These are phyloP conservation scores for Silene conica DNA, from an alignment of 148 eudicot genomes.

Conservation along the genomic window DNA sequence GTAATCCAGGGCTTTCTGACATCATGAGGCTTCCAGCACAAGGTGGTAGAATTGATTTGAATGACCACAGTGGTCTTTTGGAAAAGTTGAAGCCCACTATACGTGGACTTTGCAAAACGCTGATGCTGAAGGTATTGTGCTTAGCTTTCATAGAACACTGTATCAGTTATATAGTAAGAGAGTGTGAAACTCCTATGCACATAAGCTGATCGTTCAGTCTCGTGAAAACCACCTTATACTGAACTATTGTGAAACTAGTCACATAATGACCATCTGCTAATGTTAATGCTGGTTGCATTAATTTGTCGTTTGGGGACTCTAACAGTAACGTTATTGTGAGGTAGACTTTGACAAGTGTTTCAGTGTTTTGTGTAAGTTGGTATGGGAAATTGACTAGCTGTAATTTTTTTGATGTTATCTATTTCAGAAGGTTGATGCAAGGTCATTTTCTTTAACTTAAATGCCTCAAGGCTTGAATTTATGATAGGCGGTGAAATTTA, in stretches of 20 bases:
- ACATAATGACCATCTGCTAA: too few species aligned
- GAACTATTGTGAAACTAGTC: too few species aligned
- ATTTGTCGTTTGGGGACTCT: too few species aligned
- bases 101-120: slow-evolving; percentile 41
- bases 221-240: too few species aligned
- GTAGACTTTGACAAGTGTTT: too few species aligned
- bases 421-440: background rate
- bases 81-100: slow-evolving; percentile 39
- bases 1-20: slow-evolving; percentile 12
- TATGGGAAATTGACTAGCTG: background rate
- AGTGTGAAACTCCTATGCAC: background rate
- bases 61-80: slow-evolving; percentile 40
- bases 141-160: background rate
- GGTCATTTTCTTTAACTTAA: background rate
- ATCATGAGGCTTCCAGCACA: slow-evolving; percentile 11
- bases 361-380: too few species aligned
- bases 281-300: too few species aligned
- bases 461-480: background rate
- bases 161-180: background rate
- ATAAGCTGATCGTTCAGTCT: background rate
- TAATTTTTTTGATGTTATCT: background rate
- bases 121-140: slow-evolving; percentile 47
- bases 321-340: too few species aligned
- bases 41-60: slow-evolving; percentile 23
- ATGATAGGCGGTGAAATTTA: background rate